Base-by-base conservation (phyloP, 2,329 filamentous ascomycete species). In the Colletotrichum australisinense region DNA sequence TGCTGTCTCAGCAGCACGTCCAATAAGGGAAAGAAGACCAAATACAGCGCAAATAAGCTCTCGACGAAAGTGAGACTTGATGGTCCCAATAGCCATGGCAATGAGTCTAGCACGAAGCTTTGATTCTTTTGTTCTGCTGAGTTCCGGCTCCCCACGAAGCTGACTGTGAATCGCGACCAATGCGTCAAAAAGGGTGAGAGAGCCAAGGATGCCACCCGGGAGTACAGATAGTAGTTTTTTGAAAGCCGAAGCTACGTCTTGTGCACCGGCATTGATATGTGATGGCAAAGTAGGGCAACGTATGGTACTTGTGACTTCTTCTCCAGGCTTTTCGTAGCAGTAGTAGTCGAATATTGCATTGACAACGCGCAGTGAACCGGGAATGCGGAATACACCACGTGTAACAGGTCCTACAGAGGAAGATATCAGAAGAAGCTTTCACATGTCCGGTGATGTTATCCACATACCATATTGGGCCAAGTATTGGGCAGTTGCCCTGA, bases 11-110 rank as follows among this genome's bases (percentile, higher is more conserved):
- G 90, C 89, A 5, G 86, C 83, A 30, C 88, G 84, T 2, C 90
- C 91, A 68, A 93, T 86, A 49, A 92, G 83, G 65, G 88, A 90
- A 12, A 93, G 83, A 14, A 93, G 83, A 0, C 91, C 92, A 78
- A 93, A 91, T 0, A 93, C 90, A 5, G 90, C 89, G 74, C 89
- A 93, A 56, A 93, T 91, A 4, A 93, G 82, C 59, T 93, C 90
- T 28, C 91, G 85, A 55, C 90, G 87, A 73, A 89, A 90, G 66
- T 87, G 87, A 0, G 90, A 92, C 67, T 85, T 84, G n/a, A 92
- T 81, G 0, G 89, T 89, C 1, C 86, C 86, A 55, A 93, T 86
- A 8, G 90, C 90, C 42, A 93, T 81, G 1, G 91, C 91, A 74
- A 93, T 91, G 4, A 93, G 84, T n/a, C 90, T 86, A 8, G 91